Base-by-base conservation (phyloP, 2,329 filamentous ascomycete species). In the Aschersonia sp. region DNA sequence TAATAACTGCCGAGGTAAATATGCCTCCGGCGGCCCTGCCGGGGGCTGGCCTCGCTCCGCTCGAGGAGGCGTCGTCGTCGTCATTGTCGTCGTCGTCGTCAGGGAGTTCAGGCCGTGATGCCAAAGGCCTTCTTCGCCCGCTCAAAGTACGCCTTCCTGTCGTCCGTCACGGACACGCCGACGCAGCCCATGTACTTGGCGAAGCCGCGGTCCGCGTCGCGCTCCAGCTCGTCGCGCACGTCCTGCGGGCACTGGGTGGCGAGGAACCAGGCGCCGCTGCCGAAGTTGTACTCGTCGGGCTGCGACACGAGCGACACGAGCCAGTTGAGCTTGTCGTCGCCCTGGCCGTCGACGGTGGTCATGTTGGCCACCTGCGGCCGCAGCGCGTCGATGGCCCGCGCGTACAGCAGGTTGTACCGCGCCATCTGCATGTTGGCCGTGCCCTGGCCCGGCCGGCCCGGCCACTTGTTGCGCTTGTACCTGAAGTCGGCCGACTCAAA, bases 401-500 rank as follows among this genome's bases (percentile, higher is more conserved):
- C 74, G 56, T 76, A 78, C 50, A 61, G 2, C 2, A 68, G 51
- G 57, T 74, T 75, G 61, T 51, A 73, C 2, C 48, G 41, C 35
- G 62, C 52, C 62, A 63, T 63, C 57, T 76, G 72, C 71, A 76
- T 73, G 60, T 76, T 76, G 51, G 66, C 67, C 2, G 84, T 88
- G 30, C 84, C 84, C 61, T 89, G 83, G 7, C 84, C 85, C 0
- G 81, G 71, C 0, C 65, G 58, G n/a, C 71, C 74, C 52, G 68
- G 66, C 35, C 47, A 53, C 55, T 79, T 68, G 64, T 88, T 87
- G 61, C 71, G 73, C 63, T 82, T 85, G 72, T 77, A 89, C 56
- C 75, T 71, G 66, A 89, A 85, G 52, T 81, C 72, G 29, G 49
- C 77, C 2, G 76, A 79, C 66, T 94, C 87, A 58, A 80, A 81